Evolutionary conservation across 306 rosid genomes (phyloP).

Genomic region (peach (Prunus persica)): Prunus_persica_NCBIv2 NC_034016.1:4031001-4031500

Average conservation of each 20-base stretch:
- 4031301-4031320: slow-evolving; percentile 86
- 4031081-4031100: slow-evolving; percentile 62
- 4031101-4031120: slow-evolving; percentile 76
- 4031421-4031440: slow-evolving; percentile 87
- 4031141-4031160: slow-evolving; percentile 81
- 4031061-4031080: slow-evolving; percentile 72
- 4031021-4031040: slow-evolving; percentile 74
- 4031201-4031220: slow-evolving; percentile 96
- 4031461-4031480: slow-evolving; percentile 69
- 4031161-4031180: slow-evolving; percentile 94
- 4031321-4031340: slow-evolving; percentile 89
- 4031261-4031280: slow-evolving; percentile 21
- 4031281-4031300: slow-evolving; percentile 18
- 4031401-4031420: slow-evolving; percentile 82
- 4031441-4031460: slow-evolving; percentile 76
- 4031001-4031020: slow-evolving; percentile 7
- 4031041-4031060: slow-evolving; percentile 83
- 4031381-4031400: slow-evolving; percentile 71
- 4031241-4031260: slow-evolving; percentile 17
- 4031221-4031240: slow-evolving; percentile 1
- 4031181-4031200: slow-evolving; percentile 93
- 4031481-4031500: slow-evolving; percentile 82
- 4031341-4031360: slow-evolving; percentile 75
- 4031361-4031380: slow-evolving; percentile 72
- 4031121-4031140: slow-evolving; percentile 72